Evolutionary conservation across 768 basidiomycete genomes (phyloP).

Genomic region (Termitomyces heimii): DNA sequence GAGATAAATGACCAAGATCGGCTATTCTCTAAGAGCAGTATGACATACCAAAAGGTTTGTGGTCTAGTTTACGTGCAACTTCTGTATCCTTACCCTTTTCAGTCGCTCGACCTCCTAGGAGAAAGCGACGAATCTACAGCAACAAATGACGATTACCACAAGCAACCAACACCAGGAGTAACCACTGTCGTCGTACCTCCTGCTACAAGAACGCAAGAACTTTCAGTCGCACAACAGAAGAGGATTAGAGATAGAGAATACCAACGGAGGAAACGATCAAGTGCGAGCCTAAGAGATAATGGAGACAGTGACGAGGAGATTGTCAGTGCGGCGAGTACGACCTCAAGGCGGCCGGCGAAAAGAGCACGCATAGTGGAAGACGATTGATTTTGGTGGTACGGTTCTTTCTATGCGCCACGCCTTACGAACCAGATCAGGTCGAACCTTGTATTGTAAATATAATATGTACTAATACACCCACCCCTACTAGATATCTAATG

Average conservation of each 20-base stretch:
- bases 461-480: slow-evolving; percentile 8
- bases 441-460: slow-evolving; percentile 9
- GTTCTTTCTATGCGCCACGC: not conserved
- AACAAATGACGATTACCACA: slow-evolving; percentile 59
- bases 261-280: slow-evolving; percentile 71
- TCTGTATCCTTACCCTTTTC: not conserved
- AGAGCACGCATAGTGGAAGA: slow-evolving; percentile 63
- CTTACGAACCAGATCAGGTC: not conserved
- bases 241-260: slow-evolving; percentile 77
- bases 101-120: slow-evolving; percentile 74
- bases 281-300: slow-evolving; percentile 52
- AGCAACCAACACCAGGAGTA: slow-evolving; percentile 64
- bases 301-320: slow-evolving; percentile 77
- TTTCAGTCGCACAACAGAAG: slow-evolving; percentile 69
- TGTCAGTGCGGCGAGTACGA: slow-evolving; percentile 34
- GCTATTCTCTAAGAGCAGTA: slow-evolving; percentile 77
- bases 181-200: slow-evolving; percentile 77
- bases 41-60: slow-evolving; percentile 66
- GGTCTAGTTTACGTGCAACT: slow-evolving; percentile 1
- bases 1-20: slow-evolving; percentile 76
- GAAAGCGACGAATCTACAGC: slow-evolving; percentile 57
- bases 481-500: slow-evolving; percentile 32
- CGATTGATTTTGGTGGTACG: slow-evolving; percentile 33
- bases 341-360: slow-evolving; percentile 60
- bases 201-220: slow-evolving; percentile 60